These are phyloP conservation scores for Pythium aphanidermatum DNA, from an alignment of 352 stramenopile genomes.

Conservation along the genomic window DNA sequence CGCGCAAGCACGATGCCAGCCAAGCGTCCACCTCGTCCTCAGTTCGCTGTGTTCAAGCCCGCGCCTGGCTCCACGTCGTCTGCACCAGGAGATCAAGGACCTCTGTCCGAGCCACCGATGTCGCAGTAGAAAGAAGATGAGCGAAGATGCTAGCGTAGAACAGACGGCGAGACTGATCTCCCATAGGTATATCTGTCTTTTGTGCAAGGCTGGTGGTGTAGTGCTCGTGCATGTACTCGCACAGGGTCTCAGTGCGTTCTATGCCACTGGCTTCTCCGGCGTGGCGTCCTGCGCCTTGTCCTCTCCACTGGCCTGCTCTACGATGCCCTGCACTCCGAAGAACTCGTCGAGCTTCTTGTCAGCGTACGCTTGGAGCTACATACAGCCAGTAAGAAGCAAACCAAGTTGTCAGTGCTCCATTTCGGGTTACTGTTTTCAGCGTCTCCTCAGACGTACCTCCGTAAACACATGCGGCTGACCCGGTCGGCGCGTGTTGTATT, in stretches of 20 bases:
- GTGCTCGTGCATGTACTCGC: too few relatives aligned
- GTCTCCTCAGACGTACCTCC: slow-evolving; percentile 33
- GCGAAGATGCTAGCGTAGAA: too few relatives aligned
- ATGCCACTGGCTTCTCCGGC: background rate
- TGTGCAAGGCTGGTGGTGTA: background rate
- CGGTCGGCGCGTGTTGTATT: slow-evolving; percentile 52
- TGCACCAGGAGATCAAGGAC: slow-evolving; percentile 7
- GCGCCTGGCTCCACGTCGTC: slow-evolving; percentile 24
- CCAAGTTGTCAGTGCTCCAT: slow-evolving; percentile 8
- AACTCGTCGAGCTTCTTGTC: slow-evolving; percentile 84
- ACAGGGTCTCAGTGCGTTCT: too few relatives aligned
- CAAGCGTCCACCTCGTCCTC: slow-evolving; percentile 53
- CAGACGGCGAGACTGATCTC: too few relatives aligned
- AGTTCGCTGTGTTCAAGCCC: slow-evolving; percentile 87
- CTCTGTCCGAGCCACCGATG: slow-evolving; percentile 6
- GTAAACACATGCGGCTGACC: slow-evolving; percentile 77
- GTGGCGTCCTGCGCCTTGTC: background rate
- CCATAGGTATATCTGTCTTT: background rate
- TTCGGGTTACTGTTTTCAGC: too few relatives aligned
- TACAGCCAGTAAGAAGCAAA: background rate
- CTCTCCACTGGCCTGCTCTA: slow-evolving; percentile 20
- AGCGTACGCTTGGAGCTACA: slow-evolving; percentile 74
- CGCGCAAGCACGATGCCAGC: slow-evolving; percentile 24
- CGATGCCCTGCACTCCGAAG: slow-evolving; percentile 76
- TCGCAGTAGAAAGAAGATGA: slow-evolving; percentile 9